Percentiles rank a stretch among this genome's conserved stretches.
Conservation (phyloP, 768 basidiomycete species). For the Suillus ampliporus region DNA sequence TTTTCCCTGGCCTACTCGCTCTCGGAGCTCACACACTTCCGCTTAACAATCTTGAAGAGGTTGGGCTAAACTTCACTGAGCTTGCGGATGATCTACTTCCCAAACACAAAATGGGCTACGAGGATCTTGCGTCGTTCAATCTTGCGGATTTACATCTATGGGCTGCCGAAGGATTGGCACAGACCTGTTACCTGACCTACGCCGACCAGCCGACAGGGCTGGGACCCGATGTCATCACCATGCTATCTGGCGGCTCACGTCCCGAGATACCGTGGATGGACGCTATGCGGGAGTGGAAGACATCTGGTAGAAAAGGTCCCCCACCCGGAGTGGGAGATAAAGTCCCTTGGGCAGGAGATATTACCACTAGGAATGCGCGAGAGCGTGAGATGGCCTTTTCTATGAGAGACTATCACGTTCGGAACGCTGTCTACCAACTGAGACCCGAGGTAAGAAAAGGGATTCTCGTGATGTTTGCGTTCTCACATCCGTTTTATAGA, state of each 20-base stretch:
- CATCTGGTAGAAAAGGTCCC: conserved; percentile 47
- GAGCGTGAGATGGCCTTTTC: conserved; percentile 28
- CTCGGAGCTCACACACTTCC: conserved; percentile 70
- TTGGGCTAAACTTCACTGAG: conserved; percentile 51
- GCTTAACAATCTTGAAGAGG: conserved; percentile 52
- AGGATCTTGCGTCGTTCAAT: conserved; percentile 50
- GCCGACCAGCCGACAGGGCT: conserved; percentile 73
- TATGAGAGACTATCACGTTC: conserved; percentile 60
- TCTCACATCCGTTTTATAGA: conserved; percentile 44
- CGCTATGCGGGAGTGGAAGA: conserved; percentile 53
- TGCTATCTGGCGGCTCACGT: conserved; percentile 32
- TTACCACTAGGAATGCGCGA: conserved; percentile 17
- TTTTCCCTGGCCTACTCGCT: conserved; percentile 76
- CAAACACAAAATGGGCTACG: conserved; percentile 35
- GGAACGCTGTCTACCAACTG: conserved; percentile 56
- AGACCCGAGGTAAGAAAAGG: conserved; percentile 66
- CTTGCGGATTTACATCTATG: conserved; percentile 72
- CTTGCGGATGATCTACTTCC: conserved; percentile 37
- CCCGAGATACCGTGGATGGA: conserved; percentile 34
- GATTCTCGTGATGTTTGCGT: not conserved
- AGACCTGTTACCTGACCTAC: conserved; percentile 73
- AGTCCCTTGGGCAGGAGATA: conserved; percentile 33
- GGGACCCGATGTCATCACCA: conserved; percentile 62
- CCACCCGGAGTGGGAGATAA: conserved; percentile 60
- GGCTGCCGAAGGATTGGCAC: conserved; percentile 77